Base-by-base conservation (phyloP, 116 monocot genomes). In the Thalassia testudinum region DNA sequence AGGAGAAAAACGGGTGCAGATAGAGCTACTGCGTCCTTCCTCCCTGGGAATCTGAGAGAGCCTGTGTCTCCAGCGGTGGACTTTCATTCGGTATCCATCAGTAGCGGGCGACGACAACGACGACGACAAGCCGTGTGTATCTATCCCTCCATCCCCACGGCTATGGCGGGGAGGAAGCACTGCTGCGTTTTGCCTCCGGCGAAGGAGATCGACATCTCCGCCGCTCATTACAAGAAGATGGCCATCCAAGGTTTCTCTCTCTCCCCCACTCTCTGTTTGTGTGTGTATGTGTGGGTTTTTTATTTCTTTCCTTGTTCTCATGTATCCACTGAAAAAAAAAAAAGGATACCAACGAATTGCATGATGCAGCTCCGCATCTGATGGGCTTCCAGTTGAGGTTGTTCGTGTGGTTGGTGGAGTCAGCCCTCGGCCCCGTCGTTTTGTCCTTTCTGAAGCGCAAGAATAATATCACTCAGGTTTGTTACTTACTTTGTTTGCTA, bases 321-420 rank as follows among this genome's bases (percentile, higher is more conserved):
- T 24, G 0, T 15, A 18, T 54, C 0, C 44, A 26, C 29, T 42
- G 7, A 20, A 12, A n/a, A 22, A 21, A 38, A 20, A 22, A n/a
- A n/a, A 2, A 27, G 12, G 52, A 24, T 21, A 14, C 54, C 12
- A 27, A 5, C 10, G 30, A 10, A 34, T 5, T 34, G 6, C 6
- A 5, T 10, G 30, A n/a, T n/a, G 26, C 75, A 87, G 95, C 95
- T 54, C 95, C 89, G 7, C 89, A 85, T 17, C 30, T 97, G 50
- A 72, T 82, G 14, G 97, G 89, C 8, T 55, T 85, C 26, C 38
- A 26, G 26, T 58, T 97, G 56, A 69, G 60, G 72, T 27, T 77
- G 11, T 97, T 97, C 62, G 76, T 77, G 0, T 85, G 89, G 97
- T 18, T 82, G 38, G 19, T 89, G 52, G 85, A 97, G 59, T 42